phyloP scores from a whole-genome alignment of 2,329 filamentous ascomycete species.

The Fusarium solani-melongenae region DNA sequence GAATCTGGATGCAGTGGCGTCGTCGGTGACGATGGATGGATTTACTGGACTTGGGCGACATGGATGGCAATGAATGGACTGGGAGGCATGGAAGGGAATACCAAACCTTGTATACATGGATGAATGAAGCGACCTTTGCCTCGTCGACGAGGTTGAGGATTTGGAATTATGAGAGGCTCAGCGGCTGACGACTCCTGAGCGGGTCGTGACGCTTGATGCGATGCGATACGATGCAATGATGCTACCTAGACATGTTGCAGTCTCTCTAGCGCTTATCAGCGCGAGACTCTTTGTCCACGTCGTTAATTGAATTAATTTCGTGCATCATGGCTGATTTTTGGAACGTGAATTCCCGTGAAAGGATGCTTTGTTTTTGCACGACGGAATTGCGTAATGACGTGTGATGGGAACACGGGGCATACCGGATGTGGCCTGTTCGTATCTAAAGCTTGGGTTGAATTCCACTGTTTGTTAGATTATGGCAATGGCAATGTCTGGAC shows the following conservation, averaged over 20 bases:
- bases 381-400: background rate
- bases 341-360: background rate
- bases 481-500: background rate
- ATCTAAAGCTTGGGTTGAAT: background rate
- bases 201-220: background rate
- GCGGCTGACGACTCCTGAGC: background rate
- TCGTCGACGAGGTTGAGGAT: background rate
- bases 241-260: background rate
- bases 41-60: background rate
- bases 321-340: background rate
- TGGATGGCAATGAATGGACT: background rate
- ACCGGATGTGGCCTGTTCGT: background rate
- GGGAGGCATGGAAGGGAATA: background rate
- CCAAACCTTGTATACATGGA: background rate
- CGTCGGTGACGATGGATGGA: slow-evolving; percentile 2
- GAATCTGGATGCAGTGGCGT: background rate
- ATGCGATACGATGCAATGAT: background rate
- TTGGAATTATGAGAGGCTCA: background rate
- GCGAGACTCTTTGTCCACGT: background rate
- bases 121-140: slow-evolving; percentile 1
- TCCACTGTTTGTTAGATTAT: background rate
- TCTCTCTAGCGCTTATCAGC: background rate
- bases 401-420: background rate
- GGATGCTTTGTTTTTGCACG: background rate
- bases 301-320: background rate